Evolutionary conservation across 805 yeast species (phyloP), one percentile per base, ranked within the genome.

Genomic region (Yarrowia divulgata): DNA sequence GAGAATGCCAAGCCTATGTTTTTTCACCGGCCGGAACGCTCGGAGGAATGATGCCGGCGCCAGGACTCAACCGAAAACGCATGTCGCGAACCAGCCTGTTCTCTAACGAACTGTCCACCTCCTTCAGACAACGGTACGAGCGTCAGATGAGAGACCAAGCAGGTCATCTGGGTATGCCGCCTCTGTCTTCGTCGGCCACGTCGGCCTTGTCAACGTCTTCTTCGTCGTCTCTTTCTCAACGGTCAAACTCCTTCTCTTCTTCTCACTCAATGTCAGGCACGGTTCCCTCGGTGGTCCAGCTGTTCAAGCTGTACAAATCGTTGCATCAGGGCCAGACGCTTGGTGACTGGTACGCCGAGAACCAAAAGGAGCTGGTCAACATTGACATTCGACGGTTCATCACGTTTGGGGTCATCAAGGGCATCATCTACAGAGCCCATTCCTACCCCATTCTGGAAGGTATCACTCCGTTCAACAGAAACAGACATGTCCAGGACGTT

Each of bases 1-100:
- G 85, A 12, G 97, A 93, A 73, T 94, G 98, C 76, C 97, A 91
- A 75, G 86, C 88, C 0, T 95, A 92, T 74, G 93, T 93, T 1
- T 82, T 87, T 58, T 78, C 86, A 48, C 73, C 73, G 13, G 19
- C 52, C n/a, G 69, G 68, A 18, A 66, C 69, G 1, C 35, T 66
- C 2, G 52, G 54, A 14, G 37, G 42, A 2, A 35, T 42, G 19
- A 43, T 40, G 52, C 70, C 55, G 10, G 66, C 69, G 13, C 57
- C 69, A 18, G 63, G 69, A 12, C 37, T 63, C n/a, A 63, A 48
- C 14, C 14, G 68, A 23, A 48, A 48, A 18, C 18, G 68, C 32
- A 37, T 49, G 57, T 63, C 68, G 16, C 40, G 57, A 49, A 48
- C 68, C 3, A 23, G 39, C 9, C 35, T 63, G 16, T 40, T 63